These are phyloP conservation scores for Eudorina sp. DNA, from an alignment of 139 green algal genomes.

Conservation along the genomic window DNA sequence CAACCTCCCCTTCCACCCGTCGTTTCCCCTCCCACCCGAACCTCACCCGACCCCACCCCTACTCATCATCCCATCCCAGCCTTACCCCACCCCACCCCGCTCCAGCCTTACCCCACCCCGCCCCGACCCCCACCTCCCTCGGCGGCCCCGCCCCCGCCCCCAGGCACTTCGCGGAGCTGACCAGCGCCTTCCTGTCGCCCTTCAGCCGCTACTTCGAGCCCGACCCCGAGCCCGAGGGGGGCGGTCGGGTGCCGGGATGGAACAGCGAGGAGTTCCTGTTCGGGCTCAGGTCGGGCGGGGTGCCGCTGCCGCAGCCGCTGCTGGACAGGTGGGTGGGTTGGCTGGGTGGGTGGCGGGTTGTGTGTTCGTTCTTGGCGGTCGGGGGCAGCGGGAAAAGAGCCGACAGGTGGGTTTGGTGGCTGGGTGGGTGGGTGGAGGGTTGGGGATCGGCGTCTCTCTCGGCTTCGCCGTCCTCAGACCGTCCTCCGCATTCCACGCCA, in stretches of 20 bases:
- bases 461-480: neutral
- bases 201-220: constrained; percentile 81
- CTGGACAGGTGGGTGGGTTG: constrained; percentile 43
- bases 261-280: constrained; percentile 50
- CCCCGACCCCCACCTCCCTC: no score
- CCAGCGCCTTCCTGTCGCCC: constrained; percentile 80
- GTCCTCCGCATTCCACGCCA: neutral
- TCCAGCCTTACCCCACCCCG: no score
- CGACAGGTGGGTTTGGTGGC: neutral
- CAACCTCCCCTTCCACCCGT: no score
- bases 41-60: no score
- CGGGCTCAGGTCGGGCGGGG: neutral
- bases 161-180: constrained; percentile 88
- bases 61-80: no score
- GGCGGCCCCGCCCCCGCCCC: no score
- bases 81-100: no score
- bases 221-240: constrained; percentile 28
- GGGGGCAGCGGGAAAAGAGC: neutral
- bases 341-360: neutral
- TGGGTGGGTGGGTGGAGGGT: neutral
- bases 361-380: no score
- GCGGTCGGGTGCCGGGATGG: constrained; percentile 42
- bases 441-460: neutral
- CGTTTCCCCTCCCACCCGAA: no score
- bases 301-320: constrained; percentile 22